phyloP scores from a whole-genome alignment of 2,329 filamentous ascomycete species.

The Fusarium acutatum region DNA sequence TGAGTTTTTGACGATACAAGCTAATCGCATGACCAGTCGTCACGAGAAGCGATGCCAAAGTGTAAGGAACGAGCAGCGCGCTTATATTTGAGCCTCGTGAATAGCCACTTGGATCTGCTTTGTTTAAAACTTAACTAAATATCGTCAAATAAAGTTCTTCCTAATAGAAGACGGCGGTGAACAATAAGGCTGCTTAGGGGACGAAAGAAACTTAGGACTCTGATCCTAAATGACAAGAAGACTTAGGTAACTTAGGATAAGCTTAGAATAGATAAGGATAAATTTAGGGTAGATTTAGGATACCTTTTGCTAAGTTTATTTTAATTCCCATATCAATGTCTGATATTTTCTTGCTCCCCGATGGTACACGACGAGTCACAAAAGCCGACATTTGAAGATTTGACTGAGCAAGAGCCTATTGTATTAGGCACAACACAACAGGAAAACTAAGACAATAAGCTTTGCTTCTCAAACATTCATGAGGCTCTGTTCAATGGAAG shows the following conservation, averaged over 20 bases:
- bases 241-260: neutral
- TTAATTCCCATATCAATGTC: too few species aligned
- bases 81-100: neutral
- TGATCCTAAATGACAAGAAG: neutral
- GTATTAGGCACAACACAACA: neutral
- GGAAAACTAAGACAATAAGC: neutral
- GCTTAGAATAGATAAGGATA: neutral
- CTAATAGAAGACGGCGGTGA: neutral
- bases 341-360: too few species aligned
- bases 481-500: accelerated
- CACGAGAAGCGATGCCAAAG: neutral
- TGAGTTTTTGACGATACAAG: neutral
- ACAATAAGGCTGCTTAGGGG: neutral
- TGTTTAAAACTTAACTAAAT: accelerated
- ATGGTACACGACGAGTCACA: too few species aligned
- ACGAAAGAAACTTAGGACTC: neutral
- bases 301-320: neutral
- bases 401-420: too few species aligned
- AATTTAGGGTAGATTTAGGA: neutral
- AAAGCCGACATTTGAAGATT: accelerated
- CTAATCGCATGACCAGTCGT: too few species aligned
- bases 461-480: accelerated
- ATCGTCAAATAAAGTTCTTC: neutral
- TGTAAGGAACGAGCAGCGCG: neutral
- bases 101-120: neutral